A percentile compares a stretch with the other conserved stretches of the same genome.
Evolutionary conservation across 805 yeast genomes (phyloP).

Genomic region (Blastobotrys parvus): DNA sequence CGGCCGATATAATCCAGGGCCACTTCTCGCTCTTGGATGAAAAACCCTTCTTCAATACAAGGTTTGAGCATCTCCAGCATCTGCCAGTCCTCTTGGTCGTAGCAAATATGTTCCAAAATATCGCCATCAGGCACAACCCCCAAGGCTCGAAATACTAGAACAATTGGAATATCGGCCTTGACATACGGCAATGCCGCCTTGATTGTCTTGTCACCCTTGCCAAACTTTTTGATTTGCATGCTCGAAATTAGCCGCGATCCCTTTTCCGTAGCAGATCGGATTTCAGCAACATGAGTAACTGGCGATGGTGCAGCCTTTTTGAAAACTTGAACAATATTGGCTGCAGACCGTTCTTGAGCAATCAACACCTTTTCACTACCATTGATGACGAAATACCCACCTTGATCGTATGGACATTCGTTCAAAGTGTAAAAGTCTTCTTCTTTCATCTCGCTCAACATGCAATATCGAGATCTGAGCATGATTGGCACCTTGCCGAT

Average conservation of each 20-base stretch:
- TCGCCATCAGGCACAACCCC: slow-evolving; percentile 99
- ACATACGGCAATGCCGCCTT: slow-evolving; percentile 95
- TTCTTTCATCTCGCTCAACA: slow-evolving; percentile 80
- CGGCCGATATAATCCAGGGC: slow-evolving; percentile 97
- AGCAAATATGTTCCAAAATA: slow-evolving; percentile 94
- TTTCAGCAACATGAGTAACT: slow-evolving; percentile 91
- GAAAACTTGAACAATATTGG: slow-evolving; percentile 96
- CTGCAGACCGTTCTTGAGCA: slow-evolving; percentile 98
- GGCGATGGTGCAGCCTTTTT: slow-evolving; percentile 97
- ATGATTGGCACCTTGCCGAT: slow-evolving; percentile 97
- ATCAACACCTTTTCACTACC: slow-evolving; percentile 97
- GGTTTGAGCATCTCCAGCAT: slow-evolving; percentile 99
- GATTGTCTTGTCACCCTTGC: slow-evolving; percentile 77
- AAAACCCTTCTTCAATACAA: slow-evolving; percentile 98
- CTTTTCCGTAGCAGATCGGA: slow-evolving; percentile 92
- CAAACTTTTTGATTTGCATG: slow-evolving; percentile 86
- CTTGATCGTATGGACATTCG: slow-evolving; percentile 99
- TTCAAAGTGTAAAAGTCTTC: slow-evolving; percentile 90
- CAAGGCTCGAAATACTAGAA: slow-evolving; percentile 92
- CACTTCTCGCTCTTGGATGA: slow-evolving; percentile 95
- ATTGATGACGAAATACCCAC: slow-evolving; percentile 96
- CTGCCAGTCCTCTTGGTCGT: slow-evolving; percentile 97
- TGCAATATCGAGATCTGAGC: slow-evolving; percentile 94
- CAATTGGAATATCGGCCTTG: slow-evolving; percentile 94
- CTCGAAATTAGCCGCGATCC: slow-evolving; percentile 93